A percentile compares a stretch with the other conserved stretches of the same genome.
Evolutionary conservation across 257 asterid genomes (phyloP).

Genomic region (Solanum ahanhuiri): DNA sequence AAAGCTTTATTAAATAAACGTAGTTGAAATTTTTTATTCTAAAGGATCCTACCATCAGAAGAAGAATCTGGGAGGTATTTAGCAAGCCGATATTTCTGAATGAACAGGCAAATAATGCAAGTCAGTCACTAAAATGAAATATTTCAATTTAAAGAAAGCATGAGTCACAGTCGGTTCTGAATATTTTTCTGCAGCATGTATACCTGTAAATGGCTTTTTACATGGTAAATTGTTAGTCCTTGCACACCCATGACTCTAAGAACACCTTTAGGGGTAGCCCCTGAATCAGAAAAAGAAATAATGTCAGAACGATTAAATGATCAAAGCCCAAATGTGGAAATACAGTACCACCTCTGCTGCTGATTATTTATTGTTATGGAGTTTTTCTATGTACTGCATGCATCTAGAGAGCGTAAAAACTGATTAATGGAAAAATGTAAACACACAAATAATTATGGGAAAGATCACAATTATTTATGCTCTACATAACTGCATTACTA

Average conservation of each 20-base stretch:
- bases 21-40: not conserved
- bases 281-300: constrained; percentile 30
- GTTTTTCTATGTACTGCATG: not conserved
- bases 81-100: constrained; percentile 97
- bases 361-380: not conserved
- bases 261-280: constrained; percentile 99
- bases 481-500: not conserved
- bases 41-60: constrained; percentile 62
- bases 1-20: not conserved
- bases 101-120: constrained; percentile 9
- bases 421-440: not conserved
- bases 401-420: not conserved
- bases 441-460: not conserved
- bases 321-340: not conserved
- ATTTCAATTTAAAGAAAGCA: not conserved
- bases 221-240: constrained; percentile 95
- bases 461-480: not conserved
- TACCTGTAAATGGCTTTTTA: constrained; percentile 98
- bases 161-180: not conserved
- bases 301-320: not conserved
- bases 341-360: not conserved
- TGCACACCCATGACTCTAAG: constrained; percentile 98
- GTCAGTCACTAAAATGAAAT: not conserved
- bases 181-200: not conserved
- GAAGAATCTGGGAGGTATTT: constrained; percentile 96